These are phyloP conservation scores for Oryza longistaminata DNA, from an alignment of 176 grass and related monocot genomes.

Conservation along the genomic window DNA sequence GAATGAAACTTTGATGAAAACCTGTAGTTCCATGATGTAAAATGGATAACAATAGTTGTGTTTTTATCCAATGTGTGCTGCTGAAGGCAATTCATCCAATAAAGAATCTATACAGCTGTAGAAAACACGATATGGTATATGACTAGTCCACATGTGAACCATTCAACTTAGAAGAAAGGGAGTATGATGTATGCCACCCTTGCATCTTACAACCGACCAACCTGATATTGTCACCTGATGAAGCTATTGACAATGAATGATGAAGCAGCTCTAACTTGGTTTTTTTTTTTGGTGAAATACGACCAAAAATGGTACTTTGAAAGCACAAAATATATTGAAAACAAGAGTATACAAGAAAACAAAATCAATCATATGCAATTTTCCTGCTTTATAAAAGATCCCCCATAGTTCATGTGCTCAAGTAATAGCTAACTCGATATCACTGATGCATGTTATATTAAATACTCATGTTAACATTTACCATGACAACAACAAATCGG, in stretches of 20 bases:
- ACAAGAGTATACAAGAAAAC: background rate
- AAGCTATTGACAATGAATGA: background rate
- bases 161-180: background rate
- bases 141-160: background rate
- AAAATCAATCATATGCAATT: background rate
- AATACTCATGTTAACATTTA: slow-evolving; percentile 40
- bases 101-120: background rate
- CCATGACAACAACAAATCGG: slow-evolving; percentile 94
- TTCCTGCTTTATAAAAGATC: background rate
- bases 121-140: background rate
- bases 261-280: background rate
- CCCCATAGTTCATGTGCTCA: background rate
- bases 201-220: background rate
- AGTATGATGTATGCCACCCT: background rate
- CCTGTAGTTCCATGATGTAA: background rate
- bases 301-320: background rate
- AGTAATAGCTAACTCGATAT: background rate
- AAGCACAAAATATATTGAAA: background rate
- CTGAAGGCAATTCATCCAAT: background rate
- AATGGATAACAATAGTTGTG: background rate
- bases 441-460: background rate
- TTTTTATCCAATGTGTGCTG: background rate
- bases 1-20: background rate
- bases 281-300: background rate
- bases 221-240: background rate